Conservation (phyloP, 2,329 filamentous ascomycete species). For the Stemphylium vesicarium region DNA sequence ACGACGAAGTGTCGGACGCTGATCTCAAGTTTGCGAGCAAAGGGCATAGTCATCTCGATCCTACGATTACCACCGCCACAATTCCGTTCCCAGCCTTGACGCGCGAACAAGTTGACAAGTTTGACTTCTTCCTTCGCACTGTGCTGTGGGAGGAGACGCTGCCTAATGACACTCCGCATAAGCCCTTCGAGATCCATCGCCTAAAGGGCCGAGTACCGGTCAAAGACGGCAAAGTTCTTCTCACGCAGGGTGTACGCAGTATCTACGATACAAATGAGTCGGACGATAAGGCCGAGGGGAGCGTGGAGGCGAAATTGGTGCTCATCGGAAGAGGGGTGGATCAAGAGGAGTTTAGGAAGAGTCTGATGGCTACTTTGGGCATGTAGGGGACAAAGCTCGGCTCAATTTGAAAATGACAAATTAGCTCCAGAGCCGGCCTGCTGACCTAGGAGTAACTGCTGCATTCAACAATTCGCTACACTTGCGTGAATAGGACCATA, state of each 20-base stretch:
- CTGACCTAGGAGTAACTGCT: too few species aligned
- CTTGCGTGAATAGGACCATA: too few species aligned
- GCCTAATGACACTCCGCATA: slow-evolving; percentile 46
- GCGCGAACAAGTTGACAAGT: slow-evolving; percentile 61
- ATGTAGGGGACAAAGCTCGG: neutral
- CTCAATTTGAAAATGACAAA: too few species aligned
- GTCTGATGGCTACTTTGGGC: slow-evolving; percentile 16
- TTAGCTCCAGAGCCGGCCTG: too few species aligned
- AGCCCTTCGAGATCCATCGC: slow-evolving; percentile 80
- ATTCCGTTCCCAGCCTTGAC: slow-evolving; percentile 69
- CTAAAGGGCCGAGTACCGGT: slow-evolving; percentile 80
- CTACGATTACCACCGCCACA: slow-evolving; percentile 83
- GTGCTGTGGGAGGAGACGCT: slow-evolving; percentile 81
- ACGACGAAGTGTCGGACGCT: slow-evolving; percentile 75
- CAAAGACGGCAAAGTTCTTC: slow-evolving; percentile 68
- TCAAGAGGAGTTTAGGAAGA: slow-evolving; percentile 23
- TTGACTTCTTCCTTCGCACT: slow-evolving; percentile 83
- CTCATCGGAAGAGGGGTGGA: slow-evolving; percentile 41
- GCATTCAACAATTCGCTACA: too few species aligned
- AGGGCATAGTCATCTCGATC: slow-evolving; percentile 90
- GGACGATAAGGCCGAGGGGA: neutral
- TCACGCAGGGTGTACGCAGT: slow-evolving; percentile 91
- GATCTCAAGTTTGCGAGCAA: slow-evolving; percentile 72
- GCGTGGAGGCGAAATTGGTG: slow-evolving; percentile 37
- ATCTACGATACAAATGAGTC: slow-evolving; percentile 87